Percentiles rank a stretch among this genome's conserved stretches.
These are phyloP conservation scores for Colletotrichum sp. DNA, from an alignment of 2,329 filamentous ascomycete species.

Conservation along the genomic window DNA sequence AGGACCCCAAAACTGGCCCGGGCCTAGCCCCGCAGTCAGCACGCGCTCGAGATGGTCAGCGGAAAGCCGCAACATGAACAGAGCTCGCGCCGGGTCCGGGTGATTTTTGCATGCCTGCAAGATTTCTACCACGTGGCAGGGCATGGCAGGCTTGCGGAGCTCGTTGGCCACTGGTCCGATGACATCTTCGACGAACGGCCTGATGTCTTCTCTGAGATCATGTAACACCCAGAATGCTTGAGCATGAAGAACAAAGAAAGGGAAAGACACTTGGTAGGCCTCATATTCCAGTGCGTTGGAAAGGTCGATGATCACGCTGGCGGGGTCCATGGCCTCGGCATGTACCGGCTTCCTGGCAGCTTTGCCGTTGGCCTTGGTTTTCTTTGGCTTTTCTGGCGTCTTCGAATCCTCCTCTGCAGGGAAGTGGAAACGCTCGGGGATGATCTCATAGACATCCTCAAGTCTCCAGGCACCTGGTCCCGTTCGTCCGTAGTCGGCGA, in stretches of 20 bases:
- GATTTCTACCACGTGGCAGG: not conserved
- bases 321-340: not conserved
- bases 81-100: not conserved
- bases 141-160: not conserved
- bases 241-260: not conserved
- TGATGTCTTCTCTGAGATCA: not conserved
- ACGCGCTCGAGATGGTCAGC: not conserved
- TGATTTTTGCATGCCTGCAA: not conserved
- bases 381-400: not conserved
- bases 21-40: not conserved
- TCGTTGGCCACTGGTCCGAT: not conserved
- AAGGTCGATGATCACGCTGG: not conserved
- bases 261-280: not conserved
- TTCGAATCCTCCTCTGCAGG: not conserved
- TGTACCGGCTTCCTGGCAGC: not conserved
- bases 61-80: not conserved
- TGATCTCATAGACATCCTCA: conserved; percentile 38
- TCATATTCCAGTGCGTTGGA: not conserved
- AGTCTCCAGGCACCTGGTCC: conserved; percentile 30
- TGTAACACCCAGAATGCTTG: not conserved
- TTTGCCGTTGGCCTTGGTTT: not conserved
- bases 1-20: not conserved
- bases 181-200: not conserved
- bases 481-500: conserved; percentile 10
- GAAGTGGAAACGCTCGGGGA: conserved; percentile 19